Evolutionary conservation across 2,329 filamentous ascomycete genomes (phyloP).

Genomic region (Blastomyces silverae): DNA sequence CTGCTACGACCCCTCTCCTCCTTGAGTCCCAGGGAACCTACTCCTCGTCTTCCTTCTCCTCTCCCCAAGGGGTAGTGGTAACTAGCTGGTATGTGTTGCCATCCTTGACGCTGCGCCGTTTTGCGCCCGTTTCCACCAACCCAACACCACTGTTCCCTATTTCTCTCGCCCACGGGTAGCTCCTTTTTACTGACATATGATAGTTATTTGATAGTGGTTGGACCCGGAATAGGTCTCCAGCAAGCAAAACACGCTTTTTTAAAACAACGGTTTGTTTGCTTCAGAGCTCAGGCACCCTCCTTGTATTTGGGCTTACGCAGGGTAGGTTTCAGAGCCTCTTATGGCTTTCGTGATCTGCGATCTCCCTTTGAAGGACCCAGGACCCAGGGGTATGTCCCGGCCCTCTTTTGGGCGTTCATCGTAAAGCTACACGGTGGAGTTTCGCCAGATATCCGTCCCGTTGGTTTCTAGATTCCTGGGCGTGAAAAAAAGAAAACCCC

Average conservation of each 20-base stretch:
- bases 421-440: too few relatives aligned
- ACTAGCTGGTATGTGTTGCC: not conserved
- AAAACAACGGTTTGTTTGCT: not conserved
- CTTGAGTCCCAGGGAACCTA: not conserved
- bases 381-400: not conserved
- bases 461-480: not conserved
- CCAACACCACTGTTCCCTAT: not conserved
- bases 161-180: not conserved
- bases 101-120: not conserved
- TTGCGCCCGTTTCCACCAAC: not conserved
- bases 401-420: too few relatives aligned
- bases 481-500: not conserved
- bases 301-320: conserved; percentile 1
- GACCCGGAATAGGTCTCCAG: not conserved
- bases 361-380: conserved; percentile 15
- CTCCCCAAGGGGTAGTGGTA: not conserved
- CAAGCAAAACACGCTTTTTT: conserved; percentile 1
- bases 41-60: not conserved
- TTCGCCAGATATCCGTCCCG: too few relatives aligned
- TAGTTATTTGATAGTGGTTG: not conserved
- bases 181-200: not conserved
- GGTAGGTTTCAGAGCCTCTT: not conserved
- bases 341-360: conserved; percentile 9
- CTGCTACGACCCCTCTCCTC: not conserved
- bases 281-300: not conserved